These are phyloP conservation scores for Alopecurus myosuroides DNA, from an alignment of 176 grass and related monocot species.

Conservation along the genomic window DNA sequence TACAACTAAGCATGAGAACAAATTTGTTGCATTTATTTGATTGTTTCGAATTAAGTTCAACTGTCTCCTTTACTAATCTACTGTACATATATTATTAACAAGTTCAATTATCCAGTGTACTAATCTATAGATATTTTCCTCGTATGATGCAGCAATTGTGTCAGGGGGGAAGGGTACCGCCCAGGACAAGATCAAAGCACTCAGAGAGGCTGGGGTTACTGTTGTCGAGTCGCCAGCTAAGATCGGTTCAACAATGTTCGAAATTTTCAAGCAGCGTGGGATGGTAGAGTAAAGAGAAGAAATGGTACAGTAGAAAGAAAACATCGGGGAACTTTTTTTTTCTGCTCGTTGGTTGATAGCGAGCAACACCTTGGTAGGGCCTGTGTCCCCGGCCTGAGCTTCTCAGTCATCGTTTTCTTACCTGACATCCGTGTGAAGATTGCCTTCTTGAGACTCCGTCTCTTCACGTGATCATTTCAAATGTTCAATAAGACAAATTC, in stretches of 20 bases:
- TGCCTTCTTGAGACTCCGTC: background rate
- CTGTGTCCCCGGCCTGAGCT: constrained; percentile 4
- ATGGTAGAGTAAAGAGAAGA: constrained; percentile 63
- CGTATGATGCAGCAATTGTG: constrained; percentile 70
- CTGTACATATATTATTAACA: background rate
- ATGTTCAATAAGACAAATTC: constrained; percentile 41
- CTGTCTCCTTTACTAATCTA: constrained; percentile 10
- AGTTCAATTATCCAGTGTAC: background rate
- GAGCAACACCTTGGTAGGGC: constrained; percentile 37
- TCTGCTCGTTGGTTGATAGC: constrained; percentile 32
- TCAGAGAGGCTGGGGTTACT: constrained; percentile 83
- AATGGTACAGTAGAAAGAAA: constrained; percentile 41
- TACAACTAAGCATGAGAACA: background rate
- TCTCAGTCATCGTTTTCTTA: background rate
- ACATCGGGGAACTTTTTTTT: constrained; percentile 32
- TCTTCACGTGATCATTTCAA: constrained; percentile 18
- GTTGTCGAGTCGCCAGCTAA: constrained; percentile 95
- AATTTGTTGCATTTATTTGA: background rate
- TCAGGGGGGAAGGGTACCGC: constrained; percentile 94
- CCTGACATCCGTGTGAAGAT: constrained; percentile 13
- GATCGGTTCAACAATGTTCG: constrained; percentile 77
- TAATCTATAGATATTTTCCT: constrained; percentile 8
- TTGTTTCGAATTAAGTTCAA: background rate
- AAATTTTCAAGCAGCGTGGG: constrained; percentile 87
- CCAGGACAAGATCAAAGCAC: constrained; percentile 89